Base-by-base conservation (phyloP, 2,329 filamentous ascomycete species). In the Xylaria sp. region DNA sequence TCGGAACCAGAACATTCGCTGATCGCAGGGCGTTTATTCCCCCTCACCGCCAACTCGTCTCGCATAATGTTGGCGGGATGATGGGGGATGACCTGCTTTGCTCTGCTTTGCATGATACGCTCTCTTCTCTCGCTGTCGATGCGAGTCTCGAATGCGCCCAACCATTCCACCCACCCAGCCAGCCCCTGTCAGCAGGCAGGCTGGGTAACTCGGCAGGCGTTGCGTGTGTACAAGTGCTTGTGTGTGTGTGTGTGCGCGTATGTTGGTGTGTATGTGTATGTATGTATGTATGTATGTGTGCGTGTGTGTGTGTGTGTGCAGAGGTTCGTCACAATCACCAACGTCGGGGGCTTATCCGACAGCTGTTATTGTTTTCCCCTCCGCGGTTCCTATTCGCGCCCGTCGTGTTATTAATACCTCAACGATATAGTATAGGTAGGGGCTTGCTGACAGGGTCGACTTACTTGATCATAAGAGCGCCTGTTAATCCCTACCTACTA, bases 371-470 rank as follows among this genome's bases (percentile, higher is more conserved):
- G 62, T 45, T 25, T 38, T 27, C 38, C 36, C 31, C 44, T 51
- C 6, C 49, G 25, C 44, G 53, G 31, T 42, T 63, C 49, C 53
- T 57, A 55, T 66, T 57, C 33, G 66, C 45, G 63, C 60, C n/a
- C 44, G 60, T 50, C 42, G 55, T 63, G 55, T 57, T 59, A 63
- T 60, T 67, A 69, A 66, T 66, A 67, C 63, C 56, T 67, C 60
- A 60, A 59, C 55, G 51, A 61, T 69, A 69, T 65, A 65, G 67
- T 69, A 69, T 65, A 65, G 67, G 67, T 67, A 61, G 58, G 63
- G 64, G 60, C 29, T 31, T 50, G 62, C 47, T 64, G 64, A 63
- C 64, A 59, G 61, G 60, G 53, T 44, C 64, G 60, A 58, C 38
- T 54, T 22, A 50, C 63, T 68, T 58, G 62, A 51, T 63, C 62